Base-by-base conservation (phyloP, 1,284 basidiomycete genomes). In the Amylostereum chailletii region DNA sequence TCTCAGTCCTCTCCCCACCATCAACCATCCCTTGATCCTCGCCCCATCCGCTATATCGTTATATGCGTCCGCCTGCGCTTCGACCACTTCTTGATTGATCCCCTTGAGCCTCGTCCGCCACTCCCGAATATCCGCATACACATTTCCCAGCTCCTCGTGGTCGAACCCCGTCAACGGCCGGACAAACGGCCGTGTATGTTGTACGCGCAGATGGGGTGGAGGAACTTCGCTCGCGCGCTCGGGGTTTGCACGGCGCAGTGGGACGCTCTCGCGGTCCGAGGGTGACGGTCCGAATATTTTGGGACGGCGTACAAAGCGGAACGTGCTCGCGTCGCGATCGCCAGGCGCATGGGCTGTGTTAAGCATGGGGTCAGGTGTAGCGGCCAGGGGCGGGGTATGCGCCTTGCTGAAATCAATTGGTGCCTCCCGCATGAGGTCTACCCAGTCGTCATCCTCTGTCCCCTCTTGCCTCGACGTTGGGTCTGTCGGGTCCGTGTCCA, bases 11-110 rank as follows among this genome's bases (percentile, higher is more conserved):
- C 77, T 71, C 2, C 88, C 88, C 34, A 89, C 74, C 57, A 91
- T 65, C 41, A 92, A 62, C 85, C 86, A 90, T 0, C 89, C 88
- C 55, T 81, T 81, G 54, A 87, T 75, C 42, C 71, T 66, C 27
- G 70, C 70, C 3, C 87, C 86, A 43, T 79, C 77, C 5, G 84
- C 83, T 48, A 90, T 85, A 53, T 83, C 76, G 45, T 75, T 77
- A 57, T 86, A 89, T 46, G 76, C 70, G 36, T 76, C 71, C 44
- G 71, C 69, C 62, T 91, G 89, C 8, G 75, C 72, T 5, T 81
- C 77, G 6, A 71, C 69, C 51, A 90, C 86, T 56, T 83, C 79
- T 2, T 66, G 65, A 59, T 90, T 90, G 61, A 90, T 81, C 26
- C 70, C 67, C 66, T 88, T 88, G 36, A 91, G 67, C 53, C 70